A percentile compares a stretch with the other conserved stretches of the same genome.
phyloP scores from a whole-genome alignment of 805 yeast genomes.

The Yarrowia osloensis region DNA sequence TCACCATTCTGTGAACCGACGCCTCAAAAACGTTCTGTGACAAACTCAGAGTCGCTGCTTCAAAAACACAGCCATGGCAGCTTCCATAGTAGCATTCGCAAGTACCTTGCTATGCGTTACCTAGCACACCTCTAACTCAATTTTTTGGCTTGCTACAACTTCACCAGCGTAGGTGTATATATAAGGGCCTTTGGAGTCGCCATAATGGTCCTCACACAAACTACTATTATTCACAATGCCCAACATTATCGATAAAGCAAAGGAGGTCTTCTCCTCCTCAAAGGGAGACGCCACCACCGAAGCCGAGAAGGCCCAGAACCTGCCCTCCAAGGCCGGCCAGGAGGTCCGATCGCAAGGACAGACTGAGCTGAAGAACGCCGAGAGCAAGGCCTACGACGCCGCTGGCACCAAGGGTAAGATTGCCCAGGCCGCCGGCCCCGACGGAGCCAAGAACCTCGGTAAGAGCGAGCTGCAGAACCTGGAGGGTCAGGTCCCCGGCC shows the following conservation, averaged over 20 bases:
- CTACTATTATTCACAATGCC: constrained; percentile 27
- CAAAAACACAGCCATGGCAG: not conserved
- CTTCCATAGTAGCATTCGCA: not conserved
- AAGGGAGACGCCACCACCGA: constrained; percentile 10
- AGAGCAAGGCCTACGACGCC: not conserved
- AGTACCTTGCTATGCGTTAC: constrained; percentile 21
- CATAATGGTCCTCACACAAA: not conserved
- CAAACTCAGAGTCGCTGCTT: not conserved
- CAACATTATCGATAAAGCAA: constrained; percentile 29
- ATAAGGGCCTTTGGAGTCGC: not conserved
- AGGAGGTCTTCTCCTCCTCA: constrained; percentile 27
- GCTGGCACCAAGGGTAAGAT: constrained; percentile 12
- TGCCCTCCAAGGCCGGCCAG: constrained; percentile 8
- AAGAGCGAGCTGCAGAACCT: not conserved
- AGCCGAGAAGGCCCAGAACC: constrained; percentile 2
- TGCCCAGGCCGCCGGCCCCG: constrained; percentile 17
- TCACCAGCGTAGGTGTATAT: not conserved
- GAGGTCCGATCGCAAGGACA: constrained; percentile 1
- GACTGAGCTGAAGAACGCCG: constrained; percentile 11
- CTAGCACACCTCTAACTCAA: constrained; percentile 18
- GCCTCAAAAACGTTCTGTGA: not conserved
- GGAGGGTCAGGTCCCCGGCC: constrained; percentile 12
- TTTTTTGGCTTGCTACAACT: constrained; percentile 20
- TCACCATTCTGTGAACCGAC: not conserved
- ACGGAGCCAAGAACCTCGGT: not conserved